A percentile compares a stretch with the other conserved stretches of the same genome.
These are phyloP conservation scores for Leavenworthia alabamica DNA, from an alignment of 345 rosid species.

Conservation along the genomic window DNA sequence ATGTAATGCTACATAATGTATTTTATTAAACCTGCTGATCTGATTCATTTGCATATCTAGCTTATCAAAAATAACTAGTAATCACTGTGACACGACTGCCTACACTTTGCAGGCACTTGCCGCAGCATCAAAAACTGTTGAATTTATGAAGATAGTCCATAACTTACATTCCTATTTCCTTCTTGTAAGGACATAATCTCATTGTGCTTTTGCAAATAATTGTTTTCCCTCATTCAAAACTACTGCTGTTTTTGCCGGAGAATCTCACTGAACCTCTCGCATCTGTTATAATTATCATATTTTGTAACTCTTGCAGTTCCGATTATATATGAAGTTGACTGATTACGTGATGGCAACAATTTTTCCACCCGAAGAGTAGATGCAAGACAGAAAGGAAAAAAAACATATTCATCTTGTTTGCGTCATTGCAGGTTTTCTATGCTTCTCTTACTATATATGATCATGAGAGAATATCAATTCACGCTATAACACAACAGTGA, in stretches of 20 bases:
- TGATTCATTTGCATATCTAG: neutral
- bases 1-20: constrained; percentile 1
- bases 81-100: constrained; percentile 7
- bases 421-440: constrained; percentile 73
- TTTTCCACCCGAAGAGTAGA: constrained; percentile 82
- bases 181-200: constrained; percentile 44
- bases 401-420: constrained; percentile 57
- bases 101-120: constrained; percentile 66
- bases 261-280: neutral
- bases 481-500: neutral
- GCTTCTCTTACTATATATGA: neutral
- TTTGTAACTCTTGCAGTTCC: constrained; percentile 52
- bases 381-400: constrained; percentile 82
- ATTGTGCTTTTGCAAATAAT: constrained; percentile 1
- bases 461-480: neutral
- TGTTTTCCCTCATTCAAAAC: neutral
- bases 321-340: constrained; percentile 58
- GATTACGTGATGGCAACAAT: constrained; percentile 75
- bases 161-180: constrained; percentile 86
- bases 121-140: constrained; percentile 90
- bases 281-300: neutral
- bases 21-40: neutral
- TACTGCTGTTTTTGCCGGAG: neutral
- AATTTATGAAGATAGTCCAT: constrained; percentile 63
- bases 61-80: constrained; percentile 5